Conservation (phyloP, 441 rosid species). For the Corymbia citriodora region DNA sequence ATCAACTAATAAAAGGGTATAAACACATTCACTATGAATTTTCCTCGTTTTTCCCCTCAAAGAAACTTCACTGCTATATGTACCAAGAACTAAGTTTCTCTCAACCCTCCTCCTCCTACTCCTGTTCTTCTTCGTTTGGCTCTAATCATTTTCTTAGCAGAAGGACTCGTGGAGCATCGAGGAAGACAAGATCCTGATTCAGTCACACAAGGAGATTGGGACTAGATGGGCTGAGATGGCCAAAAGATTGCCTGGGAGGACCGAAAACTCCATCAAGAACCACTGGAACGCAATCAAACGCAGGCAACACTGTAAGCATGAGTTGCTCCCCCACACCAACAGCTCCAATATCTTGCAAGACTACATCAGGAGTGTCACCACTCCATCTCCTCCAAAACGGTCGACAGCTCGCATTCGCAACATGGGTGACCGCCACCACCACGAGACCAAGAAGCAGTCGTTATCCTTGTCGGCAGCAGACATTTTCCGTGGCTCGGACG, state of each 20-base stretch:
- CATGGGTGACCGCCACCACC: background rate
- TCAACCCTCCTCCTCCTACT: background rate
- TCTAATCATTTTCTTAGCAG: slow-evolving; percentile 23
- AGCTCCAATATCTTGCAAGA: slow-evolving; percentile 27
- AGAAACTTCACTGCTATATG: background rate
- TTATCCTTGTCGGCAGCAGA: background rate
- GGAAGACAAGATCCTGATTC: slow-evolving; percentile 57
- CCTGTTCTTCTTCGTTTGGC: background rate
- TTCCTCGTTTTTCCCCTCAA: background rate
- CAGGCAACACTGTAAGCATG: slow-evolving; percentile 41
- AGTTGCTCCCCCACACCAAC: slow-evolving; percentile 8
- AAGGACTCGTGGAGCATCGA: slow-evolving; percentile 76
- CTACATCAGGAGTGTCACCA: slow-evolving; percentile 46
- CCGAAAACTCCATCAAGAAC: slow-evolving; percentile 74
- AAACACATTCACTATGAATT: background rate
- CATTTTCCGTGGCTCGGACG: background rate
- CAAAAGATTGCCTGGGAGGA: slow-evolving; percentile 51
- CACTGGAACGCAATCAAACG: slow-evolving; percentile 92
- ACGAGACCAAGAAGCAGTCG: background rate
- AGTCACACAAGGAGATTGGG: slow-evolving; percentile 57
- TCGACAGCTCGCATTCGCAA: background rate
- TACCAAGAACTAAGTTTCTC: background rate
- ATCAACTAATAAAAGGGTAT: background rate
- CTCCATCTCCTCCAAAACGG: background rate
- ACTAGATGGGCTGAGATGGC: slow-evolving; percentile 88